These are phyloP conservation scores for Phytophthora megakarya DNA, from an alignment of 352 stramenopile species.

Conservation along the genomic window DNA sequence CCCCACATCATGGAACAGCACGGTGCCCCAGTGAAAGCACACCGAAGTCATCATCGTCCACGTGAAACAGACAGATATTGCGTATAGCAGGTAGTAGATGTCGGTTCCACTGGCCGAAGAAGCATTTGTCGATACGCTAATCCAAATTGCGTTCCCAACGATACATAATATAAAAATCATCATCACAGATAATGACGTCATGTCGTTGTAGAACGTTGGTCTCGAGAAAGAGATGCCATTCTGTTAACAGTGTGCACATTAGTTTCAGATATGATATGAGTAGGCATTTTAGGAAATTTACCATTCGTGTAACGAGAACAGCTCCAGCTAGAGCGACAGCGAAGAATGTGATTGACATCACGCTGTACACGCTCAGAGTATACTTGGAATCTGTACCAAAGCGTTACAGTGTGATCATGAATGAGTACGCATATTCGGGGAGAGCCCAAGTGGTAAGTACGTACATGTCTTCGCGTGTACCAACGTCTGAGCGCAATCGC, in stretches of 20 bases:
- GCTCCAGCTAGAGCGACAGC: slow-evolving; percentile 72
- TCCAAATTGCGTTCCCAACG: slow-evolving; percentile 82
- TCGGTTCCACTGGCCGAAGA: slow-evolving; percentile 53
- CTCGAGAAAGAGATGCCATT: slow-evolving; percentile 83
- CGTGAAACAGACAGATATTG: slow-evolving; percentile 71
- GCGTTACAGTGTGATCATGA: slow-evolving; percentile 14
- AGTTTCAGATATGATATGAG: not conserved
- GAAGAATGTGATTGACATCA: slow-evolving; percentile 88
- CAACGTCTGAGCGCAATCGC: slow-evolving; percentile 72
- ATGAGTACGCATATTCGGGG: slow-evolving; percentile 9
- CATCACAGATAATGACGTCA: slow-evolving; percentile 79
- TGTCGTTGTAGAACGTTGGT: slow-evolving; percentile 85
- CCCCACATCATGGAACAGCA: slow-evolving; percentile 71
- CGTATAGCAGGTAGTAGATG: slow-evolving; percentile 75
- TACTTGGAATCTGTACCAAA: slow-evolving; percentile 54
- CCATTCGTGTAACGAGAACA: slow-evolving; percentile 84
- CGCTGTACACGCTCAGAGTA: slow-evolving; percentile 83
- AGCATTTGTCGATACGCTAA: slow-evolving; percentile 64
- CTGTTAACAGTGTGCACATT: slow-evolving; percentile 33
- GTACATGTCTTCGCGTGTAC: slow-evolving; percentile 67
- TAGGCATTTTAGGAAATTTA: slow-evolving; percentile 24
- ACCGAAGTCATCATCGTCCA: slow-evolving; percentile 90
- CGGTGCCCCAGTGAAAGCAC: slow-evolving; percentile 84
- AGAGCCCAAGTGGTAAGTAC: slow-evolving; percentile 26
- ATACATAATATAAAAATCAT: slow-evolving; percentile 77